phyloP scores from a whole-genome alignment of 306 rosid species.

The Casuarina equisetifolia region DNA sequence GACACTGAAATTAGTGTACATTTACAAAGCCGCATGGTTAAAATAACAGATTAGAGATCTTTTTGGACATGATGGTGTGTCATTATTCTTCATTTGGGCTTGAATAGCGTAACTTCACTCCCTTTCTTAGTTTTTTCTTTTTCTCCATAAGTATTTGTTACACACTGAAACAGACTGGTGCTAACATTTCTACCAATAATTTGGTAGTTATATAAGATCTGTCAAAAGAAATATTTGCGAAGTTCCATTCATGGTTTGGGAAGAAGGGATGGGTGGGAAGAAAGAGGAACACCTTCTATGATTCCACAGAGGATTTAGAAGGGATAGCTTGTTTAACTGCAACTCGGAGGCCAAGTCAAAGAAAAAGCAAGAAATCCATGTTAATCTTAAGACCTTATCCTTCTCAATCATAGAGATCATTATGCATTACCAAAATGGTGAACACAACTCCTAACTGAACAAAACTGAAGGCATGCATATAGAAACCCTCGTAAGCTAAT shows the following conservation, averaged over 20 bases:
- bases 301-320: background rate
- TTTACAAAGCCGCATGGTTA: background rate
- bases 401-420: background rate
- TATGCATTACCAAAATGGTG: background rate
- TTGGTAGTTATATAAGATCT: background rate
- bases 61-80: too few relatives aligned
- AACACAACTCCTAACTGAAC: background rate
- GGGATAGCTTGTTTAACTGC: background rate
- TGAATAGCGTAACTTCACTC: background rate
- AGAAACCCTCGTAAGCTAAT: background rate
- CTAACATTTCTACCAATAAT: background rate
- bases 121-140: background rate
- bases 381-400: background rate
- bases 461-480: background rate
- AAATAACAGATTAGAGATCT: too few relatives aligned
- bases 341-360: background rate
- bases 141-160: background rate
- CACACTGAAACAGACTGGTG: background rate
- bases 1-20: background rate
- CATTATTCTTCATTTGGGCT: background rate
- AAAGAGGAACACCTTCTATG: background rate
- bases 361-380: slow-evolving; percentile 18
- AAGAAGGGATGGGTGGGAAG: background rate
- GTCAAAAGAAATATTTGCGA: background rate
- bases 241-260: background rate